Evolutionary conservation across 1,284 basidiomycete species (phyloP), one percentile per base, ranked within the genome.

Genomic region (Leccinum huronense): DNA sequence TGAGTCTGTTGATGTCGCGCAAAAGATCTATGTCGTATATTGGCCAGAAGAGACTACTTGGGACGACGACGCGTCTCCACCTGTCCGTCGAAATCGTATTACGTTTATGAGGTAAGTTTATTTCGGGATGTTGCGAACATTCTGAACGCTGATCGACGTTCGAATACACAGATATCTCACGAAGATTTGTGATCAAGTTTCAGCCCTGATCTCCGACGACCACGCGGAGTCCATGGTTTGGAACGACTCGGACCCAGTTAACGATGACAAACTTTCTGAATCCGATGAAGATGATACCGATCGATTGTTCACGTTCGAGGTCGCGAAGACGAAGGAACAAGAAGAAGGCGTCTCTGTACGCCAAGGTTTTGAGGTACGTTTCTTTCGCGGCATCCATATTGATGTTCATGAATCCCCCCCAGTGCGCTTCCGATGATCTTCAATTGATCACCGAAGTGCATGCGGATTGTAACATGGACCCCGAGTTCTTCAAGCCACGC

Each of bases 21-120:
- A 76, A 38, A 70, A 72, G 31, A 64, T 83, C 2, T 84, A 80
- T 68, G 79, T 84, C 14, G 70, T 86, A 5, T 87, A 85, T 65
- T 88, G 87, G 86, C 86, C 86, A 0, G 84, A 88, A 69, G 80
- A 84, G 16, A 77, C 77, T 0, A 87, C 86, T 0, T 88, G 87
- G 86, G 74, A 83, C 42, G 83, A 86, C 67, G 72, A 79, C 58
- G 80, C 83, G 0, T 69, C 78, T 3, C 78, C 82, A 0, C 75
- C 83, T 8, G 79, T 84, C 3, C 70, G 76, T 14, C 77, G 82
- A 4, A 88, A 87, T 68, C 76, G 86, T 6, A 73, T 84, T 5
- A 85, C 86, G 0, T 88, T 88, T 71, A 85, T 88, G 81, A 73
- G 86, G 86, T 84, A 59, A 61, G 53, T 33, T 48, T 11, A 10